A percentile compares a stretch with the other conserved stretches of the same genome.
phyloP scores from a whole-genome alignment of 352 stramenopile genomes.

The Globisporangium mamillatum region DNA sequence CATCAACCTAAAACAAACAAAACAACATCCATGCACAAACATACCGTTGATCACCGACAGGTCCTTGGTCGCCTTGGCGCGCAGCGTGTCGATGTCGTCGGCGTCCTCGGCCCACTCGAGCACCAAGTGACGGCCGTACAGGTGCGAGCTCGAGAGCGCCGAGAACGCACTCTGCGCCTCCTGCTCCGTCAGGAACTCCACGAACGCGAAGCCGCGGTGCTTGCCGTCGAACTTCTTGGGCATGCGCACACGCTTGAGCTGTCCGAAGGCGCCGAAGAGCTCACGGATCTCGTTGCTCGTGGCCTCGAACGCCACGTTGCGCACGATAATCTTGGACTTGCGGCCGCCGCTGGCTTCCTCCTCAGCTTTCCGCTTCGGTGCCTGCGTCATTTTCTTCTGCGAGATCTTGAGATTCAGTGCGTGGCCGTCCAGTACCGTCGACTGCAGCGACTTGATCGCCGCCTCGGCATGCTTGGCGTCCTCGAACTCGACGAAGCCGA shows the following conservation, averaged over 20 bases:
- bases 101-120: conserved; percentile 95
- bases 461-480: conserved; percentile 84
- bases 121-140: conserved; percentile 98
- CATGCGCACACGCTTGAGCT: conserved; percentile 97
- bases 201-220: conserved; percentile 98
- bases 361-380: conserved; percentile 38
- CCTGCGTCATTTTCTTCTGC: conserved; percentile 72
- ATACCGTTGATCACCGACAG: conserved; percentile 59
- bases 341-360: conserved; percentile 30
- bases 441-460: conserved; percentile 72
- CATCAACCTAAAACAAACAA: neutral
- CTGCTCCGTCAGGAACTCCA: conserved; percentile 96
- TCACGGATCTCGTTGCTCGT: conserved; percentile 95
- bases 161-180: conserved; percentile 93
- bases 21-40: neutral
- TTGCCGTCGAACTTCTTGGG: conserved; percentile 99
- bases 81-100: conserved; percentile 81
- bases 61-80: conserved; percentile 77
- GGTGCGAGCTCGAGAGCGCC: conserved; percentile 93
- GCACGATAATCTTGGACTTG: conserved; percentile 97
- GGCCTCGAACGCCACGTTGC: conserved; percentile 99
- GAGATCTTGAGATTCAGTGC: conserved; percentile 94
- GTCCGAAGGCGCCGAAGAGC: conserved; percentile 96
- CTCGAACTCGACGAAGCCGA: conserved; percentile 98
- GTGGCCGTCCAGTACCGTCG: conserved; percentile 93